Conservation (phyloP, 768 basidiomycete genomes). For the Clathrus columnatus region DNA sequence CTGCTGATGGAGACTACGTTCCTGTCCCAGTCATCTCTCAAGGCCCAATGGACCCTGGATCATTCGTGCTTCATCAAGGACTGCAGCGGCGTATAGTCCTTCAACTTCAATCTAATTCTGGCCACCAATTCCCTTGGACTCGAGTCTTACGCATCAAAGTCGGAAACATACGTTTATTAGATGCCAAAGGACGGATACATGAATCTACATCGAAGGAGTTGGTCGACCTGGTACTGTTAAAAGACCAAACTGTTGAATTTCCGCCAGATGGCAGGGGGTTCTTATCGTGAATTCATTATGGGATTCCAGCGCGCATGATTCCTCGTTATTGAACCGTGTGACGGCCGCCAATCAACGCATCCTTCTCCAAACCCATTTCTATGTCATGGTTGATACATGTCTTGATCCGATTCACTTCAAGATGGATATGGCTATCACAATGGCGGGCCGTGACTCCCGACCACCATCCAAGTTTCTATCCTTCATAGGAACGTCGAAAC, state of each 20-base stretch:
- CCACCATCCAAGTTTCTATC: constrained; percentile 70
- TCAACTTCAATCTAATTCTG: constrained; percentile 78
- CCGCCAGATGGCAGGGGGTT: constrained; percentile 75
- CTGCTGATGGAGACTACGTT: constrained; percentile 71
- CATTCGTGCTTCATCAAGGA: constrained; percentile 87
- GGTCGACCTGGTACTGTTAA: constrained; percentile 64
- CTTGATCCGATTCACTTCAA: constrained; percentile 80
- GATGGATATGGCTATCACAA: constrained; percentile 78
- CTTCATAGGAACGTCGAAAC: constrained; percentile 70
- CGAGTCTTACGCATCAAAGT: constrained; percentile 67
- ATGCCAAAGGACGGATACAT: constrained; percentile 73
- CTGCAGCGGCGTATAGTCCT: constrained; percentile 77
- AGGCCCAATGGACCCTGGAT: constrained; percentile 69
- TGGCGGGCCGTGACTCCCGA: constrained; percentile 77
- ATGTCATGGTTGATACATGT: constrained; percentile 76
- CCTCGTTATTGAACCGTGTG: constrained; percentile 74
- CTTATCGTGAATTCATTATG: constrained; percentile 69
- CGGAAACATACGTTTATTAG: constrained; percentile 79
- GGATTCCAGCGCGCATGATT: constrained; percentile 92
- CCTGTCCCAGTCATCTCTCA: constrained; percentile 78
- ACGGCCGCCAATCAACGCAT: constrained; percentile 73
- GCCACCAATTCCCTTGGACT: constrained; percentile 81
- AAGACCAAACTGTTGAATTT: constrained; percentile 67
- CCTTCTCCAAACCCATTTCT: constrained; percentile 68
- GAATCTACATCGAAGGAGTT: constrained; percentile 66